Evolutionary conservation across 495 filamentous ascomycete genomes (phyloP), one percentile per base, ranked within the genome.

Genomic region (Aspergillus cristatus): DNA sequence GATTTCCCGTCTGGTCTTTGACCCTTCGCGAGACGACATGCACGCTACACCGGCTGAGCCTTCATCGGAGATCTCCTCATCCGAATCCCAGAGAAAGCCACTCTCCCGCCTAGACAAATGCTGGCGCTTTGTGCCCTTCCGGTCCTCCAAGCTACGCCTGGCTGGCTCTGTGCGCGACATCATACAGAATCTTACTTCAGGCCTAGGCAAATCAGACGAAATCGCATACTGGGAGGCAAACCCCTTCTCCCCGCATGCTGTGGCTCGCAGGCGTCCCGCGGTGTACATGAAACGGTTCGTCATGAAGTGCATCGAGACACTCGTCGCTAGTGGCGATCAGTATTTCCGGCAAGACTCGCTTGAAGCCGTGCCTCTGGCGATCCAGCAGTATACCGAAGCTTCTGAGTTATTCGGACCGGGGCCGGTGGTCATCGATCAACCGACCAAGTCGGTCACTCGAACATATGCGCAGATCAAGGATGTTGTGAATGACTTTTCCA

Each of bases 221-320:
- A n/a, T n/a, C n/a, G n/a, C 31, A 22, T 41, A 34, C 29, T 10
- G 18, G 59, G 24, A 50, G 2, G 18, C 41, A 22, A 31, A 42
- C 24, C 46, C 47, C 0, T 62, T 54, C 37, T 18, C 18, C 22
- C 43, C 50, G 1, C 46, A 60, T 34, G 37, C 41, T 0, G 26
- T 54, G 13, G 59, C 59, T 3, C 46, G 62, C 1, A n/a, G 3
- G 0, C 28, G 56, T 2, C 53, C 60, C 0, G 24, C 43, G 12
- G 51, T 51, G 1, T 67, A 62, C 48, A 57, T 58, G 60, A 57
- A 50, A 34, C 31, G 45, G 18, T 24, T 60, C 8, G 55, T 45
- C 13, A 51, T 64, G 37, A 55, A 52, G 24, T 65, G 62, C 41
- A 51, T 66, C 24, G 35, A 55, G 40, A 62, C 54, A 28, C 44